Evolutionary conservation across 495 filamentous ascomycete species (phyloP).

Genomic region (Aspergillus sparsus): DNA sequence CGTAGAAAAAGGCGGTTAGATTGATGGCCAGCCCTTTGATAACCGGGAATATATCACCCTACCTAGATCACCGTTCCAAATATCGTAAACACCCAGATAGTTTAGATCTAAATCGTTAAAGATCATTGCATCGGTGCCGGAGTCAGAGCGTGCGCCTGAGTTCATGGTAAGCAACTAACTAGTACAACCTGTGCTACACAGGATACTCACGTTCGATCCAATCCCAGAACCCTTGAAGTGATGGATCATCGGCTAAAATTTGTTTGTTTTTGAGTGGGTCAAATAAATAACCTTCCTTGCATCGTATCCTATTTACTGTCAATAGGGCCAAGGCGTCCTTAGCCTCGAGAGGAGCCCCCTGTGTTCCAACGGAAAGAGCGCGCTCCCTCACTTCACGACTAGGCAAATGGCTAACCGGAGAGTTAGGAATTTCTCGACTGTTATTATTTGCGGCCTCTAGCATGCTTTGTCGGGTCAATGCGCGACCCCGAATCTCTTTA

Average conservation of each 20-base stretch:
- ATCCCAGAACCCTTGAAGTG: slow-evolving; percentile 73
- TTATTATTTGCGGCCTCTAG: slow-evolving; percentile 11
- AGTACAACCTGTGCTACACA: neutral
- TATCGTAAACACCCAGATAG: slow-evolving; percentile 76
- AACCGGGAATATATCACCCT: slow-evolving; percentile 16
- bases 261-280: slow-evolving; percentile 66
- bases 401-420: slow-evolving; percentile 33
- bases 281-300: slow-evolving; percentile 77
- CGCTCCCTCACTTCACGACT: slow-evolving; percentile 50
- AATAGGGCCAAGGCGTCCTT: slow-evolving; percentile 47
- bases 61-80: slow-evolving; percentile 81
- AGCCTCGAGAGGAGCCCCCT: slow-evolving; percentile 32
- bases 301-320: slow-evolving; percentile 52
- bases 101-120: slow-evolving; percentile 74
- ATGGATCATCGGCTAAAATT: slow-evolving; percentile 70
- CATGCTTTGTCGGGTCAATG: slow-evolving; percentile 24
- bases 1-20: slow-evolving; percentile 24
- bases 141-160: slow-evolving; percentile 65
- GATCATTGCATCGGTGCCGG: slow-evolving; percentile 70
- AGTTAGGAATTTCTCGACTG: slow-evolving; percentile 15
- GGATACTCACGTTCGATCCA: slow-evolving; percentile 66
- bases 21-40: neutral
- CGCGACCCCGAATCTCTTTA: slow-evolving; percentile 32
- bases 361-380: slow-evolving; percentile 31
- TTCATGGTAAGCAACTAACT: neutral